A percentile compares a stretch with the other conserved stretches of the same genome.
Conservation (phyloP, 2,329 filamentous ascomycete genomes). For the Phyllosticta paracitricarpa region DNA sequence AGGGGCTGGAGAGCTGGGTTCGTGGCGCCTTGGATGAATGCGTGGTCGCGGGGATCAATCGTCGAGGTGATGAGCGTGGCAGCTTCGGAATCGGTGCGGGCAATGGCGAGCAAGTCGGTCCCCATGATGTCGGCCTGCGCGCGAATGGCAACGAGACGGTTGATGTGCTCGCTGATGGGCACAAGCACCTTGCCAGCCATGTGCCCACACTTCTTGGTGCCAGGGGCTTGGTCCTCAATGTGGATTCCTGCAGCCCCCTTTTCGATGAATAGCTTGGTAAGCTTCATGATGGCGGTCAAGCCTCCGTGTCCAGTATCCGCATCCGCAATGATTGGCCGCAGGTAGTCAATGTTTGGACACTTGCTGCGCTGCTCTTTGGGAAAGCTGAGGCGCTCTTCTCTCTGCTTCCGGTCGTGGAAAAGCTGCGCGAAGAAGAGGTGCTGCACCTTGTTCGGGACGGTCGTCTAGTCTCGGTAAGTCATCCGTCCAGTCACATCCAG, state of each 20-base stretch:
- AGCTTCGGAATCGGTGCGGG: constrained; percentile 93
- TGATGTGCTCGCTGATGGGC: constrained; percentile 95
- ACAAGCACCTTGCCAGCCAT: constrained; percentile 99
- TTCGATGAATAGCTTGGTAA: constrained; percentile 95
- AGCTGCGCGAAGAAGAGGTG: constrained; percentile 98
- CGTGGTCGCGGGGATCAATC: constrained; percentile 90
- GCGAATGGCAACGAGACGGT: constrained; percentile 89
- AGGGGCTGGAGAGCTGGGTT: constrained; percentile 77
- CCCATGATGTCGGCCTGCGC: constrained; percentile 99
- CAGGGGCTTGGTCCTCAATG: constrained; percentile 96
- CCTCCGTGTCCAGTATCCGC: constrained; percentile 96
- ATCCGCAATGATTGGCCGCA: constrained; percentile 91
- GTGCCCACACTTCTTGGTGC: constrained; percentile 98
- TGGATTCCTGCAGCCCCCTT: constrained; percentile 95
- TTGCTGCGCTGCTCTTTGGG: constrained; percentile 63
- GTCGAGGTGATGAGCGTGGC: constrained; percentile 94
- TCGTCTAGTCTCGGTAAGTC: constrained; percentile 51
- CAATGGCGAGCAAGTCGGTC: constrained; percentile 79
- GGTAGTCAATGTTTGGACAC: constrained; percentile 78
- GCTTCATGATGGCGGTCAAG: constrained; percentile 98
- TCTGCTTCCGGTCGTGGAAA: constrained; percentile 98
- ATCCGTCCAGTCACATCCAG: neutral
- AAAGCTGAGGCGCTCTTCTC: constrained; percentile 78
- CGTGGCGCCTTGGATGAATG: constrained; percentile 82
- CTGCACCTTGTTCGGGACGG: constrained; percentile 94